These are phyloP conservation scores for Rubus idaeus DNA, from an alignment of 306 rosid genomes.

Conservation along the genomic window DNA sequence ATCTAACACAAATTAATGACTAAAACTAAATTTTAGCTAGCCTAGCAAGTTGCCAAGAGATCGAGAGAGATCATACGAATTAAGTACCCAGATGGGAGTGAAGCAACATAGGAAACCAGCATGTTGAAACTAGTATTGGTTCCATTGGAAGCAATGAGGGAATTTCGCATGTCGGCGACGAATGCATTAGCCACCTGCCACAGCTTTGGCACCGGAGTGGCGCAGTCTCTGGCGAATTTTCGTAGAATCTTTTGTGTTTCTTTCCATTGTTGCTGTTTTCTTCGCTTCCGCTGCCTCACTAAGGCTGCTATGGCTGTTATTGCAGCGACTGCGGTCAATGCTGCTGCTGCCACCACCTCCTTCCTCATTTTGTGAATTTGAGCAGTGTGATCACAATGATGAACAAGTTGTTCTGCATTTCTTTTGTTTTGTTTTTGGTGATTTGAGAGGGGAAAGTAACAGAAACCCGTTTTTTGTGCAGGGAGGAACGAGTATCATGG, in stretches of 20 bases:
- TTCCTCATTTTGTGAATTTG: conserved; percentile 38
- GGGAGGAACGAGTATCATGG: conserved; percentile 22
- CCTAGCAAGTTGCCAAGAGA: neutral
- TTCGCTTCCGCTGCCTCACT: conserved; percentile 36
- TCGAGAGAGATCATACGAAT: conserved; percentile 14
- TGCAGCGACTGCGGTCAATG: conserved; percentile 33
- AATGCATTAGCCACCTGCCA: conserved; percentile 53
- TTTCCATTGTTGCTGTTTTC: conserved; percentile 42
- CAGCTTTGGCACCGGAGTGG: conserved; percentile 54
- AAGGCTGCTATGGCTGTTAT: conserved; percentile 29
- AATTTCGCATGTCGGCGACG: conserved; percentile 42
- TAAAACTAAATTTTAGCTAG: neutral
- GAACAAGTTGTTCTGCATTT: neutral
- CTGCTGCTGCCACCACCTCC: conserved; percentile 34
- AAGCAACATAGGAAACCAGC: conserved; percentile 50
- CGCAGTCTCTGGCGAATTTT: conserved; percentile 57
- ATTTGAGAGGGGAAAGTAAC: conserved; percentile 2
- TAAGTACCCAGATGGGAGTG: conserved; percentile 61
- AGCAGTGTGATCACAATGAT: neutral
- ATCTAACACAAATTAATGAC: neutral
- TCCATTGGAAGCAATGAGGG: conserved; percentile 42
- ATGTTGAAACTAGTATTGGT: conserved; percentile 40
- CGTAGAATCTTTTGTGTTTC: conserved; percentile 38
- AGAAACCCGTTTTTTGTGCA: conserved; percentile 14
- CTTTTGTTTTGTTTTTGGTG: neutral